Evolutionary conservation across 495 filamentous ascomycete species (phyloP), one percentile per base, ranked within the genome.

Genomic region (Oleoguttula mirabilis): DNA sequence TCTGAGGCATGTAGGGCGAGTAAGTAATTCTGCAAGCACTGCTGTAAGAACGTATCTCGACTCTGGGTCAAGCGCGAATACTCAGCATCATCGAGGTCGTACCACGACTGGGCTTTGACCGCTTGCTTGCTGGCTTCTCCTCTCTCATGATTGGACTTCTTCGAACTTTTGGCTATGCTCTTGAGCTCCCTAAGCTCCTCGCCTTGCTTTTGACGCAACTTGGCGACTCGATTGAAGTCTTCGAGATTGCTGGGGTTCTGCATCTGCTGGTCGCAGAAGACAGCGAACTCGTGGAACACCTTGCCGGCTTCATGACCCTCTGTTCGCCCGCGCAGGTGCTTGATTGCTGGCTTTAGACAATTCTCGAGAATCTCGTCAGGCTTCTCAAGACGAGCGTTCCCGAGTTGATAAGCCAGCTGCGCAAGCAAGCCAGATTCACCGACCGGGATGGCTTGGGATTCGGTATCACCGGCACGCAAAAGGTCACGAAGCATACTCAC

Each of bases 1-100:
- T 99, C 86, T 25, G 80, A 88, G 23, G 88, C 84, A 31, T 69
- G 70, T 16, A 99, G 67, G 12, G 79, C 80, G 10, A 87, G 78
- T 2, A 99, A 75, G 54, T 99, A 96, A 54, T 96, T 95, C 58
- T 90, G 82, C n/a, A 96, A 68, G 57, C 87, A 87, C 52, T 87
- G 76, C 19, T 79, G 72, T 4, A 94, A 64, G 54, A 94, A 92
- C 21, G 83, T 77, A 43, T 84, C 76, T 19, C 88, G 76, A 41
- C 71, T 84, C 41, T 75, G 65, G 33, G 69, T 73, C 12, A 93
- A 70, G 30, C 86, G 77, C 50, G 84, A 75, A 41, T 87, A 82
- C 61, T 96, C 90, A 19, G 76, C 75, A 50, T 90, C 75, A 49
- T 96, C 90, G 14, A 99, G 72, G 10, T 80, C 74, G 32, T 88